Percentiles rank a stretch among this genome's conserved stretches.
phyloP scores from a whole-genome alignment of 495 filamentous ascomycete genomes.

The Ramalina intermedia region DNA sequence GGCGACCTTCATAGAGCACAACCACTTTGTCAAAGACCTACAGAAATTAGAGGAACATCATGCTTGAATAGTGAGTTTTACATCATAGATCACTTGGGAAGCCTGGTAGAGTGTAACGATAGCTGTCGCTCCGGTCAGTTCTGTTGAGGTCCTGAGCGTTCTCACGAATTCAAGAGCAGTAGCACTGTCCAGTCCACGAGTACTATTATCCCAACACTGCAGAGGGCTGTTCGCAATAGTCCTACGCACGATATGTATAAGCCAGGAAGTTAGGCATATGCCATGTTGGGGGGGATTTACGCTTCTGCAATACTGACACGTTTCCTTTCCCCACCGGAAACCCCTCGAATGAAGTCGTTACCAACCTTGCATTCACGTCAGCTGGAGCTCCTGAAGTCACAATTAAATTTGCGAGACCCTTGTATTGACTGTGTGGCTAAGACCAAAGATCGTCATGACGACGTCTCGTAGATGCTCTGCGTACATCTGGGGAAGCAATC shows the following conservation, averaged over 20 bases:
- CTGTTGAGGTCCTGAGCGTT: conserved; percentile 44
- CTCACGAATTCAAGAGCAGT: conserved; percentile 55
- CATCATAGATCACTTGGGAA: conserved; percentile 49
- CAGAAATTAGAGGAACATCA: too few species aligned
- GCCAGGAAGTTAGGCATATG: neutral
- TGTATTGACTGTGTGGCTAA: conserved; percentile 51
- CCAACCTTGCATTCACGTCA: conserved; percentile 33
- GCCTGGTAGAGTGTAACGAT: conserved; percentile 59
- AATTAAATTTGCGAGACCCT: conserved; percentile 7
- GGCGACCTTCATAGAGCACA: conserved; percentile 53
- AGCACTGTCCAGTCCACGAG: conserved; percentile 50
- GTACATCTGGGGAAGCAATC: conserved; percentile 19
- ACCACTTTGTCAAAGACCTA: conserved; percentile 50
- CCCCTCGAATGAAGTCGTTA: conserved; percentile 48
- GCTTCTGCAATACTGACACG: conserved; percentile 56
- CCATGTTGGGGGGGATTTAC: conserved; percentile 47
- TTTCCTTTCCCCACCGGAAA: conserved; percentile 65
- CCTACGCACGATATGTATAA: too few species aligned
- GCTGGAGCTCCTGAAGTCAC: too few species aligned
- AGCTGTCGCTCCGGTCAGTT: conserved; percentile 45
- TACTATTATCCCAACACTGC: conserved; percentile 59
- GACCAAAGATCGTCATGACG: conserved; percentile 65
- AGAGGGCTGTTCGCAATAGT: conserved; percentile 47
- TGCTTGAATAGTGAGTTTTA: conserved; percentile 8
- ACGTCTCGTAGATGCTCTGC: conserved; percentile 51